Conservation (phyloP, 805 yeast species). For the Pichia rugopelliculosa region DNA sequence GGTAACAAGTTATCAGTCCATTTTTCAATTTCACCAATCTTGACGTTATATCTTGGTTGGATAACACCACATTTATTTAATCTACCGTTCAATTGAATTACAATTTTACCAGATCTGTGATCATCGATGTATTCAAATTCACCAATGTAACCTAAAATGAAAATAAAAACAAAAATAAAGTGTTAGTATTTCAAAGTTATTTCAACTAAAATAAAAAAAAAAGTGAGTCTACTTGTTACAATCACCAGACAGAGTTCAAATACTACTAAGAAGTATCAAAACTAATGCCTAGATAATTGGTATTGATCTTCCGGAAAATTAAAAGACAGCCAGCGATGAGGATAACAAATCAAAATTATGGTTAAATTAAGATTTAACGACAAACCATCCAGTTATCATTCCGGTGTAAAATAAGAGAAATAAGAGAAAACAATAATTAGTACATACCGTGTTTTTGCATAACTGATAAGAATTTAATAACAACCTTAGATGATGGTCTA, state of each 20-base stretch:
- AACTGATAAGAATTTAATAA: slow-evolving; percentile 92
- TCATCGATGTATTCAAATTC: slow-evolving; percentile 98
- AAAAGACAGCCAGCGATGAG: slow-evolving; percentile 94
- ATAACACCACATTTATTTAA: slow-evolving; percentile 98
- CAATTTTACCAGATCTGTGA: slow-evolving; percentile 99
- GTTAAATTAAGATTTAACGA: slow-evolving; percentile 39
- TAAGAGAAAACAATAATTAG: slow-evolving; percentile 1
- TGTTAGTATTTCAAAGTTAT: slow-evolving; percentile 1
- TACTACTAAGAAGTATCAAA: background rate
- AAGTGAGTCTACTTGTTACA: slow-evolving; percentile 1
- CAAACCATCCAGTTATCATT: slow-evolving; percentile 98
- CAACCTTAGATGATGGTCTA: slow-evolving; percentile 98
- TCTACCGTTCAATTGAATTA: slow-evolving; percentile 96
- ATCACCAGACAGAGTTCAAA: background rate
- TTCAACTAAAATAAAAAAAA: background rate
- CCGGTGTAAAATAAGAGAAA: slow-evolving; percentile 43
- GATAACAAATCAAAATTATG: slow-evolving; percentile 12
- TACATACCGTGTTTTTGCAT: slow-evolving; percentile 94
- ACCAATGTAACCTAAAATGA: slow-evolving; percentile 73
- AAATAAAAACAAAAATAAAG: background rate
- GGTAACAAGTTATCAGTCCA: slow-evolving; percentile 98
- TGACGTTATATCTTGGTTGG: slow-evolving; percentile 97
- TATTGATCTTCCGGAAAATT: slow-evolving; percentile 82
- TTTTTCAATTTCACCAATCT: slow-evolving; percentile 91
- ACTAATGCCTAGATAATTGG: slow-evolving; percentile 8